Conservation (phyloP, 495 filamentous ascomycete species). For the Aspergillus baeticus region DNA sequence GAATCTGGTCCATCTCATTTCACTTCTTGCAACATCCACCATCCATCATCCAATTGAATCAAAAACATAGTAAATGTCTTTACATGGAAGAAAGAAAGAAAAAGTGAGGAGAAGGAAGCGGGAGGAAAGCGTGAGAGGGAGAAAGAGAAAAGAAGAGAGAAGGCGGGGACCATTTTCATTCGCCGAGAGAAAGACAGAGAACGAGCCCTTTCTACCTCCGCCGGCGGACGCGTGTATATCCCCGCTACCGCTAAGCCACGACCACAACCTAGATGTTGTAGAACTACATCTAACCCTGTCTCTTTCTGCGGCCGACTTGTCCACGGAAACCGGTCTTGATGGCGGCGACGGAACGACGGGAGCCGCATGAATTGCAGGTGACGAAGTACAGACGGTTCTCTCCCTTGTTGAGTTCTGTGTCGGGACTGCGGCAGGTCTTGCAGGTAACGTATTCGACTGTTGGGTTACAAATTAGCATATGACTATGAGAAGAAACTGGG, state of each 20-base stretch:
- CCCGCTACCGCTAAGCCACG: slow-evolving; percentile 20
- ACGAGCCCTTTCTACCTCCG: slow-evolving; percentile 1
- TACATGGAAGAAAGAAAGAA: slow-evolving; percentile 12
- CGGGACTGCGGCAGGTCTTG: slow-evolving; percentile 92
- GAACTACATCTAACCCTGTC: slow-evolving; percentile 36
- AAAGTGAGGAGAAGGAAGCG: too few species aligned
- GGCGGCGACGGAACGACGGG: slow-evolving; percentile 84
- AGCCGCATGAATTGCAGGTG: slow-evolving; percentile 85
- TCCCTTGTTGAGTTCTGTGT: slow-evolving; percentile 96
- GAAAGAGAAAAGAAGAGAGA: slow-evolving; percentile 1
- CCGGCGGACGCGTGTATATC: slow-evolving; percentile 10
- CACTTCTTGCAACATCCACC: not conserved
- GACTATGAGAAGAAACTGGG: not conserved
- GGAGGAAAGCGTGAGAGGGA: not conserved
- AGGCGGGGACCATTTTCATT: not conserved
- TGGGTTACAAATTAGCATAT: slow-evolving; percentile 18
- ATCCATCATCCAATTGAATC: slow-evolving; percentile 19
- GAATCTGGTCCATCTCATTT: not conserved
- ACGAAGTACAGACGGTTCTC: slow-evolving; percentile 93
- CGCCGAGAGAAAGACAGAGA: slow-evolving; percentile 17
- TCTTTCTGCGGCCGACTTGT: slow-evolving; percentile 93
- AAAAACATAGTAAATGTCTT: slow-evolving; percentile 5
- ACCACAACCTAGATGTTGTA: slow-evolving; percentile 2
- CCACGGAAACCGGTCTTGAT: slow-evolving; percentile 99
- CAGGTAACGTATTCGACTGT: slow-evolving; percentile 96